Base-by-base conservation (phyloP, 2,329 filamentous ascomycete genomes). In the Curvularia eragrostidis region DNA sequence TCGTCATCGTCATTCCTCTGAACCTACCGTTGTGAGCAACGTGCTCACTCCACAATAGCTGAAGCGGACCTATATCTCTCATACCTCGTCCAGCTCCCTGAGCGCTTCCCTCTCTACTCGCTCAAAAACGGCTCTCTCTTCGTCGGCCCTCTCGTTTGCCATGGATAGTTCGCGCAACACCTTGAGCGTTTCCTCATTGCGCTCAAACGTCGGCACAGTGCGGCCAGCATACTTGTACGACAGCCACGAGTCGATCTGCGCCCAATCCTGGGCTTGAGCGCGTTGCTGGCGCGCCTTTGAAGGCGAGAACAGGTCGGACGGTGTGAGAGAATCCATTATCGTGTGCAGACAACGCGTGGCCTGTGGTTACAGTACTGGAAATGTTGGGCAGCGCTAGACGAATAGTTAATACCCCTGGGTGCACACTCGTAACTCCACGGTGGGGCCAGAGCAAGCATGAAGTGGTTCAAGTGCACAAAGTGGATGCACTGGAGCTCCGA, bases 211-310 rank as follows among this genome's bases (percentile, higher is more conserved):
- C 0, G 92, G 93, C 0, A 89, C 79, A 0, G 83, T 85, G 28
- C 85, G 84, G 43, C 83, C 82, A 66, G 90, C 91, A 71, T 90
- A 90, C 58, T 85, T 83, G 44, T 83, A 82, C 8, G 70, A 70
- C 10, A 97, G 86, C 93, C 94, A 98, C 67, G 82, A 82, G 77
- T 96, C 92, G 66, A 97, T 85, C 65, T 91, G 92, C 54, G 88
- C 89, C 94, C 94, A 98, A 78, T 97, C 93, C 73, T 94, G 93
- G 46, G 92, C 91, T 62, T 90, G 88, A 12, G 90, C 90, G 61
- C 91, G 90, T 65, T 91, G 90, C 59, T 90, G 88, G 58, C 91
- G 89, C 21, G 85, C 85, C 74, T 87, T 87, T 6, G 84, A 84
- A 5, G 85, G 85, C 2, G 85, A 88, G 64, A 86, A 83, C 43